Percentiles rank a stretch among this genome's conserved stretches.
These are phyloP conservation scores for Ceratocystis papillata DNA, from an alignment of 2,329 filamentous ascomycete species.

Conservation along the genomic window DNA sequence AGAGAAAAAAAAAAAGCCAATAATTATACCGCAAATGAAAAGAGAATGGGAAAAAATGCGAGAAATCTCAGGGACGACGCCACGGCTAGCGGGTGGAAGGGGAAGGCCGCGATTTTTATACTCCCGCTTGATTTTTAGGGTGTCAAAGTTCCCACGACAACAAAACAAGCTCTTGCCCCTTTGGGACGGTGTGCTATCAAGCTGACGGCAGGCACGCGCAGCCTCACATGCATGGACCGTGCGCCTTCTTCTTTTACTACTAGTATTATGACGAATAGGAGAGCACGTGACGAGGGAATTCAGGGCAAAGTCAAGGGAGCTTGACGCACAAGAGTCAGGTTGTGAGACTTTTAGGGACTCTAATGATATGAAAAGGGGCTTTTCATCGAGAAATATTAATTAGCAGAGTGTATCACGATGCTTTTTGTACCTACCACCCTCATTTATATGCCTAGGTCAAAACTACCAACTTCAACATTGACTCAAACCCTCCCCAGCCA, in stretches of 20 bases:
- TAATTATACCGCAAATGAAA: not conserved
- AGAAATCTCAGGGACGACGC: not conserved
- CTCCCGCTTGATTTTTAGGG: not conserved
- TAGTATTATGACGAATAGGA: not conserved
- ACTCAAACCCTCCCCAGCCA: not conserved
- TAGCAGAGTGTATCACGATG: too few relatives aligned
- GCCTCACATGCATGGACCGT: conserved; percentile 13
- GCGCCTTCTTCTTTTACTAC: not conserved
- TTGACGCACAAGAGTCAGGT: not conserved
- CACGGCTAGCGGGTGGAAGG: not conserved
- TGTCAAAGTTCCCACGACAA: conserved; percentile 2
- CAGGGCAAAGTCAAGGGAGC: not conserved
- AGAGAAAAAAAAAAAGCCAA: not conserved
- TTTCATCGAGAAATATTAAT: too few relatives aligned
- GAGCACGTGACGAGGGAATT: conserved; percentile 3
- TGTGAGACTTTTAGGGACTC: not conserved
- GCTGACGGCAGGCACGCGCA: conserved; percentile 13
- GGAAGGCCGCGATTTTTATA: conserved; percentile 10
- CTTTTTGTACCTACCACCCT: too few relatives aligned
- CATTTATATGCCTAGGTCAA: too few relatives aligned
- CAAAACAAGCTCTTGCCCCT: conserved; percentile 13
- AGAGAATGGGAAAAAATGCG: not conserved
- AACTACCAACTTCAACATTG: too few relatives aligned
- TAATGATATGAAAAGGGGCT: too few relatives aligned
- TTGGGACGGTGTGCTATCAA: not conserved